Conservation (phyloP, 768 basidiomycete species). For the Tricholoma terreum region DNA sequence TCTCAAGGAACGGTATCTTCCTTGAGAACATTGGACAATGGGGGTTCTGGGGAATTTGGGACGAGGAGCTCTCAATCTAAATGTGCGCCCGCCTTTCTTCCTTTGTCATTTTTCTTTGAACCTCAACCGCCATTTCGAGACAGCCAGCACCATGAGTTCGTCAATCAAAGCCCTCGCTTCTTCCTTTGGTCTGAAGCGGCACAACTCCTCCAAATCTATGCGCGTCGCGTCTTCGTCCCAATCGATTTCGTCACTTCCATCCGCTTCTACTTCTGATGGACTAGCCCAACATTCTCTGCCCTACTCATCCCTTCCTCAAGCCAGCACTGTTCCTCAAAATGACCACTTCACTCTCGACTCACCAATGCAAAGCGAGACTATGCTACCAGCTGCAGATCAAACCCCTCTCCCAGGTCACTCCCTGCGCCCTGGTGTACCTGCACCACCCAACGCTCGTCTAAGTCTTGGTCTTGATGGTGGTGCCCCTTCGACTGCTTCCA, state of each 20-base stretch:
- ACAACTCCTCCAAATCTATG: conserved; percentile 25
- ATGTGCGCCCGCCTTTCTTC: conserved; percentile 41
- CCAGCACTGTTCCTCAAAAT: conserved; percentile 38
- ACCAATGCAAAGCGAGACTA: conserved; percentile 9
- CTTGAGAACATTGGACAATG: conserved; percentile 33
- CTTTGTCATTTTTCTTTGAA: conserved; percentile 5
- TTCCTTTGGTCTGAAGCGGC: conserved; percentile 68
- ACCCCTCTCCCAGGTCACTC: conserved; percentile 60
- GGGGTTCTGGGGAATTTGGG: conserved; percentile 67
- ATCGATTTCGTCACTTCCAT: conserved; percentile 23
- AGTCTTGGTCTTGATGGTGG: conserved; percentile 47
- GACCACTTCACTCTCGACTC: conserved; percentile 49
- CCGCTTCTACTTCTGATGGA: conserved; percentile 31
- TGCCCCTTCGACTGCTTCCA: conserved; percentile 40
- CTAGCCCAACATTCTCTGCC: conserved; percentile 40
- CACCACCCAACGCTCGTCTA: conserved; percentile 56
- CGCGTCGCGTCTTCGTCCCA: conserved; percentile 18
- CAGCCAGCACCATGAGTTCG: conserved; percentile 62
- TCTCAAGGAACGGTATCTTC: conserved; percentile 51
- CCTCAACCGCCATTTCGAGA: conserved; percentile 12
- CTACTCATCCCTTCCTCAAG: conserved; percentile 37
- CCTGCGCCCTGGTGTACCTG: conserved; percentile 57
- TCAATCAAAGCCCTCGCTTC: conserved; percentile 77
- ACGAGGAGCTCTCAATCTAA: conserved; percentile 60
- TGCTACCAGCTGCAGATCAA: conserved; percentile 19